phyloP scores from a whole-genome alignment of 1,139 yeast species.

The Suhomyces panamericanus region DNA sequence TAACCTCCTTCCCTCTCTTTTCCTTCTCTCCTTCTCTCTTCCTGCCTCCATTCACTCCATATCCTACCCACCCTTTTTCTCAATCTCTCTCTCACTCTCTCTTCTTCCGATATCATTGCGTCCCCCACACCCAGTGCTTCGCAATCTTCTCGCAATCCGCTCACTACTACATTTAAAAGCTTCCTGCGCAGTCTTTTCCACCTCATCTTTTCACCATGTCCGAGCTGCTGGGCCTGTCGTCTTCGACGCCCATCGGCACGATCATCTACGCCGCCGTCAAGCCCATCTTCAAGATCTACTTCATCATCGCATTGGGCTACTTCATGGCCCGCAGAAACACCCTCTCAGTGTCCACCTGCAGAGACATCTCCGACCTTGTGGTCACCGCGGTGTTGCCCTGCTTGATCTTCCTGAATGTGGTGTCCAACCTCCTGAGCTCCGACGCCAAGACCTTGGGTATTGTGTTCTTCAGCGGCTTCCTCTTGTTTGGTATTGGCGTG shows the following conservation, averaged over 20 bases:
- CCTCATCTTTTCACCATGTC: slow-evolving; percentile 1
- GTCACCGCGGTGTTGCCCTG: slow-evolving; percentile 77
- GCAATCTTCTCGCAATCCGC: slow-evolving; percentile 1
- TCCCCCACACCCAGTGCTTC: not conserved
- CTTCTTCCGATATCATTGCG: too few relatives aligned
- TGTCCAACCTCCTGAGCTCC: slow-evolving; percentile 63
- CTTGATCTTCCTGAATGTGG: slow-evolving; percentile 74
- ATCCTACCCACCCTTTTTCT: too few relatives aligned
- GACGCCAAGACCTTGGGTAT: slow-evolving; percentile 79
- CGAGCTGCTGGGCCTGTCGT: not conserved
- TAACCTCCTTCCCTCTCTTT: too few relatives aligned
- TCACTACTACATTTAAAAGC: not conserved
- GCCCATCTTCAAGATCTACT: slow-evolving; percentile 83
- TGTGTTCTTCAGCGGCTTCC: slow-evolving; percentile 54
- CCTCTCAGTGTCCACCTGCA: slow-evolving; percentile 68
- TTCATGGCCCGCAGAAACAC: slow-evolving; percentile 64
- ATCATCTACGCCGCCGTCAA: slow-evolving; percentile 79
- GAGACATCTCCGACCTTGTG: slow-evolving; percentile 71
- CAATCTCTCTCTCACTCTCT: too few relatives aligned
- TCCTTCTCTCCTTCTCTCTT: too few relatives aligned
- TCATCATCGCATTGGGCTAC: slow-evolving; percentile 72
- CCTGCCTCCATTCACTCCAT: too few relatives aligned
- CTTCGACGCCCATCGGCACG: slow-evolving; percentile 54
- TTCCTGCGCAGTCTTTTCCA: not conserved
- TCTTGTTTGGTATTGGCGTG: slow-evolving; percentile 44